These are phyloP conservation scores for Colletotrichum gloeosporioides DNA, from an alignment of 2,329 filamentous ascomycete genomes.

Conservation along the genomic window DNA sequence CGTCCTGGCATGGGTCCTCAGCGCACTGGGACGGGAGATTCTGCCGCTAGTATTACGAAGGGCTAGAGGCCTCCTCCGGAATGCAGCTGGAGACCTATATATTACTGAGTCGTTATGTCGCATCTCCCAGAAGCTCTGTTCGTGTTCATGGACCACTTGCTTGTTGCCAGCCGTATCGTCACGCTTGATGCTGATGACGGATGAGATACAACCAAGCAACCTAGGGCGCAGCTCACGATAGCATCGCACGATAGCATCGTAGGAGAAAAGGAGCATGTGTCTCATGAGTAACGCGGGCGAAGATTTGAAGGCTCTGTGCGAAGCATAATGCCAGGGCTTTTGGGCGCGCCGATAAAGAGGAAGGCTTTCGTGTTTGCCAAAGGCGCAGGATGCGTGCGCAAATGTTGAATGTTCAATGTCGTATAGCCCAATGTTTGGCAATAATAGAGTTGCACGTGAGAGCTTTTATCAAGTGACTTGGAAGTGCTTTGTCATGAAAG, in stretches of 20 bases:
- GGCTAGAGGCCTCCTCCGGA: conserved; percentile 19
- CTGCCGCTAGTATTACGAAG: conserved; percentile 27
- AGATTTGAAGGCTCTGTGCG: neutral
- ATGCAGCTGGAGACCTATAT: conserved; percentile 2
- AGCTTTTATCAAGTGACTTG: neutral
- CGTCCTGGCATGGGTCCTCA: conserved; percentile 39
- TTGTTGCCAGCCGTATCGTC: neutral
- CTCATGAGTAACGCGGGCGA: neutral
- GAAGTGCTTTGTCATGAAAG: neutral
- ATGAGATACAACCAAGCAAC: neutral
- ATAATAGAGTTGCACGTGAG: neutral
- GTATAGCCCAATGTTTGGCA: conserved; percentile 6
- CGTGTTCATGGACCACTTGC: neutral
- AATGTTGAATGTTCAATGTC: neutral
- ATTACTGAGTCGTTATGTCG: neutral
- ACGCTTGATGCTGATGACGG: neutral
- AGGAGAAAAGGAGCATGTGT: neutral
- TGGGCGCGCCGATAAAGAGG: neutral
- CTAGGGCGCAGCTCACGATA: neutral
- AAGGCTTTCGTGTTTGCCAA: neutral
- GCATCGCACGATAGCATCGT: neutral
- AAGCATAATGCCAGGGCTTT: neutral
- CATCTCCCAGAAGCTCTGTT: neutral
- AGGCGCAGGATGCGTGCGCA: neutral
- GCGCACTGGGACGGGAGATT: conserved; percentile 38